Conservation (phyloP, 176 grass and related monocot species). For the Tuctoria greenei region DNA sequence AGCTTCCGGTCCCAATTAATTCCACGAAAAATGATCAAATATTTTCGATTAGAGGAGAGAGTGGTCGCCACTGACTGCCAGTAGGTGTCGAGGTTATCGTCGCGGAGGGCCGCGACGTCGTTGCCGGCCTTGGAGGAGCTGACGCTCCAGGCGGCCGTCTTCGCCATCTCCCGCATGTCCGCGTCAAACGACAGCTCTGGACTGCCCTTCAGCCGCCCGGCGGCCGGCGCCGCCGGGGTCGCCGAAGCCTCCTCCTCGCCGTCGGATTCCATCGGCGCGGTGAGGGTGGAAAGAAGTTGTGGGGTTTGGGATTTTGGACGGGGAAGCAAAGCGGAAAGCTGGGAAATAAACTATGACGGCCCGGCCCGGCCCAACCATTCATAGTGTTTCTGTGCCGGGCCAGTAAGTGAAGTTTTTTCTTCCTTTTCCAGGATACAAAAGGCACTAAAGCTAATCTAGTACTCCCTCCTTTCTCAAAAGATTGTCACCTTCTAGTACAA, state of each 20-base stretch:
- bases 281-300: neutral
- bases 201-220: conserved; percentile 53
- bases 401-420: too few relatives aligned
- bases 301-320: neutral
- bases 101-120: conserved; percentile 73
- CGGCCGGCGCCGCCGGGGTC: conserved; percentile 28
- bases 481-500: too few relatives aligned
- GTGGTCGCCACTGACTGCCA: conserved; percentile 50
- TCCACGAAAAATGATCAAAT: neutral
- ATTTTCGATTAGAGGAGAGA: neutral
- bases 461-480: too few relatives aligned
- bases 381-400: neutral
- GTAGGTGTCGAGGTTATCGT: conserved; percentile 78
- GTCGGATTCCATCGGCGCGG: conserved; percentile 70
- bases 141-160: conserved; percentile 88
- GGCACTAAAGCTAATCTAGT: neutral
- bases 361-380: neutral
- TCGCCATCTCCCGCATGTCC: conserved; percentile 75
- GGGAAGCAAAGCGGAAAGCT: neutral
- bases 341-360: neutral
- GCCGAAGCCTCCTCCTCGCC: conserved; percentile 68
- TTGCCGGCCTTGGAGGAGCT: conserved; percentile 94
- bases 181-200: conserved; percentile 56
- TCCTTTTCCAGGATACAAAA: neutral
- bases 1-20: neutral